Base-by-base conservation (phyloP, 176 grass and related monocot species). In the Rhynchospora tenuis region DNA sequence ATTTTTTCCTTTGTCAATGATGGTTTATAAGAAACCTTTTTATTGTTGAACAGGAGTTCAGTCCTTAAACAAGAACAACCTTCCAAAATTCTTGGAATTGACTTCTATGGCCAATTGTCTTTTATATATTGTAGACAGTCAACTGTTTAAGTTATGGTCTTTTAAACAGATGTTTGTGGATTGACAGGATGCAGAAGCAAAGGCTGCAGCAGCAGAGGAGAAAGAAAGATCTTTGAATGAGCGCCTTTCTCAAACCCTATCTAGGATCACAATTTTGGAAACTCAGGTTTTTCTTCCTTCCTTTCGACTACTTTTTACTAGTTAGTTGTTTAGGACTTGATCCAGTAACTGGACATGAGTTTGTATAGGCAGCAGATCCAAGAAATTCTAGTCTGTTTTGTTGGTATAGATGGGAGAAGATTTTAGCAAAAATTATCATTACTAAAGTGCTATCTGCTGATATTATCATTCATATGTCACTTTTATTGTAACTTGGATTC, bases 171-270 rank as follows among this genome's bases (percentile, higher is more conserved):
- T 76, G 68, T 31, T 70, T 74, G 24, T 44, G 20, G 44, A 82
- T 96, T 90, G 89, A 82, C 93, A 99, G 97, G 97, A 99, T 76
- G 93, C 93, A 83, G 97, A 99, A 86, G 97, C 97, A 12, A 99
- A 99, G 91, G 91, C 93, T 86, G 97, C 97, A 45, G 89, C 91
- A 47, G 88, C 93, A 66, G 97, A 99, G 91, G 97, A 99, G 84
- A 99, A 88, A 47, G 97, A 94, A 65, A 88, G 93, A 24, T 85
- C 89, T 63, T 54, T 99, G 88, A 99, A 89, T 90, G 97, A 99
- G 52, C 88, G 97, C 44, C 51, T 96, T 61, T 99, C 97, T 54
- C 97, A 94, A 86, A 89, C 59, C 87, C 85, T 81, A 52, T 99
- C 93, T 63, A 86, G 93, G 45, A 96, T 94, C 68, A 96, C 91